Percentiles rank a stretch among this genome's conserved stretches.
Conservation (phyloP, 2,329 filamentous ascomycete genomes). For the Diplodia mutila region DNA sequence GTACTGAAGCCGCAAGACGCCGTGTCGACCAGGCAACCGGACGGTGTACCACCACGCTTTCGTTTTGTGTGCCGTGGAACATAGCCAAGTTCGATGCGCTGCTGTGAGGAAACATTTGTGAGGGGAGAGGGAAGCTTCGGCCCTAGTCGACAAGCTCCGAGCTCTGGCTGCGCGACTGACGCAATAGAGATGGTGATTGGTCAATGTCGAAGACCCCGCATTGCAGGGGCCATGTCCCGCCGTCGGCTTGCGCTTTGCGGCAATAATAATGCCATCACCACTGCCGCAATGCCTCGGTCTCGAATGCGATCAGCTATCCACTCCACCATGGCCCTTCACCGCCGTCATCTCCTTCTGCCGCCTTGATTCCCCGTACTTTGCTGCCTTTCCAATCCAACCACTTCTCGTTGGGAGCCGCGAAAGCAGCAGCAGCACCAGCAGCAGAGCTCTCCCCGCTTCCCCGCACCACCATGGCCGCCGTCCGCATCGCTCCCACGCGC, state of each 20-base stretch:
- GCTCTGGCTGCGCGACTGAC: background rate
- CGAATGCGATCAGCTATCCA: background rate
- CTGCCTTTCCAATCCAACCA: background rate
- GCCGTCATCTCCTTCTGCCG: background rate
- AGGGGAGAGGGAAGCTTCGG: background rate
- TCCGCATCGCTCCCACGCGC: conserved; percentile 49
- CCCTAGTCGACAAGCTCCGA: background rate
- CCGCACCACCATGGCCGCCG: conserved; percentile 30
- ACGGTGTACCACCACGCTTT: too few relatives aligned
- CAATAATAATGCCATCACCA: conserved; percentile 1
- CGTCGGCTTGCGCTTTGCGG: conserved; percentile 15
- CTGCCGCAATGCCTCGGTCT: conserved; percentile 14
- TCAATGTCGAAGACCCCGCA: background rate
- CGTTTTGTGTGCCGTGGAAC: background rate
- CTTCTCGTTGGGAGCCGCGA: background rate
- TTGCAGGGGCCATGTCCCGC: background rate
- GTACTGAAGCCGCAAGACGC: too few relatives aligned
- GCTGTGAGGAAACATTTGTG: background rate
- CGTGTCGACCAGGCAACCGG: too few relatives aligned
- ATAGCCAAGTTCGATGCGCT: background rate
- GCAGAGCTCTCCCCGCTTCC: background rate
- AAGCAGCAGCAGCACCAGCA: background rate
- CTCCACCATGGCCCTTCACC: conserved; percentile 3
- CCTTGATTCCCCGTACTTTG: background rate
- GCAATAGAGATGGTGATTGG: background rate